Base-by-base conservation (phyloP, 2,329 filamentous ascomycete species). In the Thielaviopsis populi region DNA sequence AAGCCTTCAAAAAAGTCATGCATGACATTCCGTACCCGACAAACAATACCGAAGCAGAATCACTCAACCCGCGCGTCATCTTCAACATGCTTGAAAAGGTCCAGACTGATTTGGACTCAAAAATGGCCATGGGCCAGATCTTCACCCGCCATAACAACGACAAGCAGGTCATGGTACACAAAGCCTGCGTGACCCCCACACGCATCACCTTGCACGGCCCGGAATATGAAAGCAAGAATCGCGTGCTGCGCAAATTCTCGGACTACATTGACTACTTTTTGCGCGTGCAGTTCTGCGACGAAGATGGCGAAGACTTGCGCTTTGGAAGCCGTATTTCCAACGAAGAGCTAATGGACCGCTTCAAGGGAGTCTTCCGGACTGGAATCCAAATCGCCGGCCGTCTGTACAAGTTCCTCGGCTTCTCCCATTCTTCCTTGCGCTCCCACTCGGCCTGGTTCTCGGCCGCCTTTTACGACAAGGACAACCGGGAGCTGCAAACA, bases 361-460 rank as follows among this genome's bases (percentile, higher is more conserved):
- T 91, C 72, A 80, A 80, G 62, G 67, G 70, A 0, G 74, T 89
- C 0, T 75, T 94, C 8, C 71, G 75, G 1, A 69, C 76, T 0
- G 84, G 84, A 0, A 81, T 95, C 33, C 69, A 74, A 0, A 81
- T 92, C 62, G 87, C 80, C 2, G 87, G 83, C 0, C 77, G 83
- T 13, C 70, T 72, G 0, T 90, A 83, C 69, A 73, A 74, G 0
- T 92, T 91, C 69, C 76, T 92, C 0, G 88, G 88, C 0, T 92
- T 91, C 71, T 91, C 87, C 0, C 86, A 91, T 71, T 92, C 88
- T 0, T 91, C 88, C 0, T 77, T 92, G 3, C 79, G 88, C 13
- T 79, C 83, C 0, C 87, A 89, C 65, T 84, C 85, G 0, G 84
- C 81, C 42, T 91, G 87, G 88, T 80, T 83, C 65, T 75, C 75